Conservation (phyloP, 345 rosid species). For the Passiflora organensis region DNA sequence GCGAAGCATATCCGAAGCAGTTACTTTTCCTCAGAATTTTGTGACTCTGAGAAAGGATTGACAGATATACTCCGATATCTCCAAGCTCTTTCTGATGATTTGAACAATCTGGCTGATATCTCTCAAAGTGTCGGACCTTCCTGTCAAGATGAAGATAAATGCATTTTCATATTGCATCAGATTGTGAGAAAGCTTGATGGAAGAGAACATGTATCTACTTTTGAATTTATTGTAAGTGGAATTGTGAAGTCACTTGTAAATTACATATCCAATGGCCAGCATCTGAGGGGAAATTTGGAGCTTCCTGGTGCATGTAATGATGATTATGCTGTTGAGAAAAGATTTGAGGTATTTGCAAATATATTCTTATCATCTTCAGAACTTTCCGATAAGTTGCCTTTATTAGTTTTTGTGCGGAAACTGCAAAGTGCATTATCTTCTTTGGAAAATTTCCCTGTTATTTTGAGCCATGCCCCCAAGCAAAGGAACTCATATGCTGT, state of each 20-base stretch:
- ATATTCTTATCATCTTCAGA: conserved; percentile 43
- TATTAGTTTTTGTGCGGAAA: conserved; percentile 52
- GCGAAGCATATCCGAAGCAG: conserved; percentile 57
- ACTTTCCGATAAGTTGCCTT: conserved; percentile 41
- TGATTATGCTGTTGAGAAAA: conserved; percentile 44
- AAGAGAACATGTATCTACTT: conserved; percentile 76
- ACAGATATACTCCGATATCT: conserved; percentile 82
- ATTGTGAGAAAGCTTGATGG: conserved; percentile 62
- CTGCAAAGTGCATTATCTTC: conserved; percentile 76
- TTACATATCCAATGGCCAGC: conserved; percentile 58
- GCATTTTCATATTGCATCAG: conserved; percentile 43
- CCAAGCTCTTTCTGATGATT: conserved; percentile 48
- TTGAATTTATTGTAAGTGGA: conserved; percentile 92
- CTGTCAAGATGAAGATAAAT: conserved; percentile 47
- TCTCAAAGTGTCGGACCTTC: conserved; percentile 24
- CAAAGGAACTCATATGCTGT: conserved; percentile 55
- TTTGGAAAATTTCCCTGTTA: conserved; percentile 72
- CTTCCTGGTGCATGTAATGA: conserved; percentile 21
- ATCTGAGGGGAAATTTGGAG: conserved; percentile 34
- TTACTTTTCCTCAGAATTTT: conserved; percentile 54
- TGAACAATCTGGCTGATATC: conserved; percentile 43
- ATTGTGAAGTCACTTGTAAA: conserved; percentile 61
- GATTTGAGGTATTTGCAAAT: conserved; percentile 63
- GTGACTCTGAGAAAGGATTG: conserved; percentile 57
- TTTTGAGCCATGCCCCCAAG: conserved; percentile 49